These are phyloP conservation scores for Fusarium haematococcum DNA, from an alignment of 2,329 filamentous ascomycete species.

Conservation along the genomic window DNA sequence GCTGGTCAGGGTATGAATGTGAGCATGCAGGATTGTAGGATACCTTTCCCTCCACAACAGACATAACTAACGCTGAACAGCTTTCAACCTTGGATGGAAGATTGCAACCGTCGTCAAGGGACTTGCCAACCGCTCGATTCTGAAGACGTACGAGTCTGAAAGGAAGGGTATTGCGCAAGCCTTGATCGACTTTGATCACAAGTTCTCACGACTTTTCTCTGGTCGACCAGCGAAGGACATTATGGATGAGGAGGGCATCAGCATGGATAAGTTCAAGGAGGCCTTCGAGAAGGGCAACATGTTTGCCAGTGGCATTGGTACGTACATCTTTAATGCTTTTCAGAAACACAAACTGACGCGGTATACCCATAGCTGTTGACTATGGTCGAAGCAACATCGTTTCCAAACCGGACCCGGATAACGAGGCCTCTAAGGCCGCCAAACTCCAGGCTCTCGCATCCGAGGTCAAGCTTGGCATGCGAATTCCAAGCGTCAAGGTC, in stretches of 20 bases:
- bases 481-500: constrained; percentile 70
- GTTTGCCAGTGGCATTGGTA: constrained; percentile 41
- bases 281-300: constrained; percentile 68
- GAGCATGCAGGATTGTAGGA: constrained; percentile 69
- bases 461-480: constrained; percentile 58
- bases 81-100: constrained; percentile 67
- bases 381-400: constrained; percentile 23
- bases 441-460: constrained; percentile 11
- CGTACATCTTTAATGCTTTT: no score
- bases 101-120: constrained; percentile 57
- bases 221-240: constrained; percentile 65
- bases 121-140: constrained; percentile 14
- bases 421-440: not conserved
- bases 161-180: constrained; percentile 59
- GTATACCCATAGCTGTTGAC: constrained; percentile 13
- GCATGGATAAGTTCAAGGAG: constrained; percentile 70
- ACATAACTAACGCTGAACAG: not conserved
- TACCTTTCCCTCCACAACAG: not conserved
- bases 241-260: constrained; percentile 70
- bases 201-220: constrained; percentile 35
- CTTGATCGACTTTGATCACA: constrained; percentile 59
- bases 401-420: constrained; percentile 2
- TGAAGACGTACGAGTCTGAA: constrained; percentile 64
- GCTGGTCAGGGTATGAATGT: constrained; percentile 81
- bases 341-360: not conserved